Evolutionary conservation across 2,329 filamentous ascomycete genomes (phyloP).

Genomic region (Parastagonospora nodorum): DNA sequence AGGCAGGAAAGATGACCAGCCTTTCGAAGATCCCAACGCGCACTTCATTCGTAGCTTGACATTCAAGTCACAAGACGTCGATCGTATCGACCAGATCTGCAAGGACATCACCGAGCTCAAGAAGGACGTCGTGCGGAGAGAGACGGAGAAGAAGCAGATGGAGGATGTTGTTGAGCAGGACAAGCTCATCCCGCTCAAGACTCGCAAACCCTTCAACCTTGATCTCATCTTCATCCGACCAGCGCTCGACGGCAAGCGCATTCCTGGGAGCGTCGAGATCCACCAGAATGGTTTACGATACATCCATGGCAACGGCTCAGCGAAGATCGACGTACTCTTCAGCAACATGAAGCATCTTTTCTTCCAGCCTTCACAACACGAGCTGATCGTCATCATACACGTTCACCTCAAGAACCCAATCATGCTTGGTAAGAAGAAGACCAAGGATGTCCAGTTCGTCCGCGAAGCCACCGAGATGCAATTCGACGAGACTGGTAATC

Average conservation of each 20-base stretch:
- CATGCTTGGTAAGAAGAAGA: constrained; percentile 98
- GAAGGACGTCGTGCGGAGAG: constrained; percentile 86
- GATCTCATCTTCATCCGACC: constrained; percentile 96
- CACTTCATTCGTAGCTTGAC: constrained; percentile 97
- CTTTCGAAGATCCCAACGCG: constrained; percentile 93
- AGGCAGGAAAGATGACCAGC: constrained; percentile 94
- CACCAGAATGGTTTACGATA: constrained; percentile 99
- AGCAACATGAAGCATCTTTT: constrained; percentile 98
- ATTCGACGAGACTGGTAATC: constrained; percentile 97
- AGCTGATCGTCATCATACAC: constrained; percentile 97
- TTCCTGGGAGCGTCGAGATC: constrained; percentile 94
- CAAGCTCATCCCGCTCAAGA: constrained; percentile 92
- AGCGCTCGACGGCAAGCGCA: constrained; percentile 93
- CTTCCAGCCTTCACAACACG: constrained; percentile 96
- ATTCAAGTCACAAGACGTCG: constrained; percentile 87
- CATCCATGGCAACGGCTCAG: constrained; percentile 74
- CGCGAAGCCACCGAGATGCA: constrained; percentile 97
- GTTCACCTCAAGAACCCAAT: constrained; percentile 98
- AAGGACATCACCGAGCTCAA: constrained; percentile 96
- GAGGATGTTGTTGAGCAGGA: constrained; percentile 99
- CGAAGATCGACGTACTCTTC: constrained; percentile 91
- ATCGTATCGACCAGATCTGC: constrained; percentile 87
- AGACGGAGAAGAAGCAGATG: constrained; percentile 99
- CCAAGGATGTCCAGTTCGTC: constrained; percentile 98
- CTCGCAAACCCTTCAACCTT: constrained; percentile 85